phyloP scores from a whole-genome alignment of 495 filamentous ascomycete species.

The Lindgomyces ingoldianus region DNA sequence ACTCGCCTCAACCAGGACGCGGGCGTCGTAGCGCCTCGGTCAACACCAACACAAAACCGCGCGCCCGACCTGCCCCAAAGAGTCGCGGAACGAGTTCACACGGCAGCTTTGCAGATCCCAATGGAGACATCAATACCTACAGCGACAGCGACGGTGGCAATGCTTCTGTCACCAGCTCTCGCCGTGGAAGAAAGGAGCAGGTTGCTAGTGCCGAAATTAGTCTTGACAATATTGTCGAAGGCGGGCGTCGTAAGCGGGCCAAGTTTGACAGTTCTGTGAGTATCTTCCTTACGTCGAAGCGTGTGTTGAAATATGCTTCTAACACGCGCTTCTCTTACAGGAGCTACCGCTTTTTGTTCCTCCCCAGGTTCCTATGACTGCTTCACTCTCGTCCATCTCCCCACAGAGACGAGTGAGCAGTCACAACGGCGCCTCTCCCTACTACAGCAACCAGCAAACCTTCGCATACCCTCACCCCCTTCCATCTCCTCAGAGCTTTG shows the following conservation, averaged over 20 bases:
- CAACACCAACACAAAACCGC: conserved; percentile 58
- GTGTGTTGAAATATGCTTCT: background rate
- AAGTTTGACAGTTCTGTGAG: conserved; percentile 98
- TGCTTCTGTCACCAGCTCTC: conserved; percentile 67
- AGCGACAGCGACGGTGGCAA: conserved; percentile 80
- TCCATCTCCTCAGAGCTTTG: conserved; percentile 78
- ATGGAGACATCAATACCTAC: conserved; percentile 70
- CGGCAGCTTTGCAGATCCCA: conserved; percentile 58
- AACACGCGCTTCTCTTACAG: conserved; percentile 50
- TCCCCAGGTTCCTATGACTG: conserved; percentile 83
- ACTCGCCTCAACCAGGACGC: conserved; percentile 72
- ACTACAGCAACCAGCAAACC: conserved; percentile 68
- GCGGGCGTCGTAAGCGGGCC: conserved; percentile 88
- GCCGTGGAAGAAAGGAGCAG: conserved; percentile 72
- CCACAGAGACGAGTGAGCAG: conserved; percentile 75
- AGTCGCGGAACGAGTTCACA: conserved; percentile 69
- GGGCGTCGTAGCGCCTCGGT: conserved; percentile 79
- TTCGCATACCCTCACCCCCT: conserved; percentile 71
- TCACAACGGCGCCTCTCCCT: conserved; percentile 66
- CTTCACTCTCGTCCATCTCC: conserved; percentile 88
- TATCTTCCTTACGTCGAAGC: conserved; percentile 32
- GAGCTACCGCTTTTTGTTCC: conserved; percentile 94
- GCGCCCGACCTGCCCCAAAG: conserved; percentile 65
- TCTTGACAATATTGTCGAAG: conserved; percentile 95
- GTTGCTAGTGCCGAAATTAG: conserved; percentile 95